Base-by-base conservation (phyloP, 441 rosid species). In the Brassica hybrid region DNA sequence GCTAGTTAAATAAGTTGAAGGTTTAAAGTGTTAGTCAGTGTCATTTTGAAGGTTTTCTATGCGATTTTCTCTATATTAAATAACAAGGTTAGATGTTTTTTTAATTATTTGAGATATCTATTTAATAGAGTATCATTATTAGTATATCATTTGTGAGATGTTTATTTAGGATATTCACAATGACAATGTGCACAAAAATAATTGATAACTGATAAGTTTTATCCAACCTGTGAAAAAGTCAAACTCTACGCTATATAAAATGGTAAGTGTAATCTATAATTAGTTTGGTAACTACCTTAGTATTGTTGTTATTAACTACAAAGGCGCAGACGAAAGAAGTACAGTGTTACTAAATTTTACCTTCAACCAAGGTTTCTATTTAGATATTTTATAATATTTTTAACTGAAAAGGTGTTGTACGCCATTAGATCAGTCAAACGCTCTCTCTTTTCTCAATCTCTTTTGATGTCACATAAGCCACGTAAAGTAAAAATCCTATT, bases 351-450 rank as follows among this genome's bases (percentile, higher is more conserved):
- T 60, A 18, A 59, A 60, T 54, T 54, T 48, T 48, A 12, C 56
- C 5, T 52, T 16, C 54, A 14, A 74, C 72, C 65, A 66, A 25
- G 27, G 72, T 66, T 74, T 74, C 45, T 56, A 25, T 74, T 65
- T 74, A 23, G 58, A 38, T 56, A 65, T 56, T 12, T 56, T 66
- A 25, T 21, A 38, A 11, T 14, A 54, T 7, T 17, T 17, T 16
- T 9, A 57, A 17, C 54, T 56, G 19, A 41, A 57, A 66, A 56
- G 30, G 36, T 60, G 16, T 43, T 65, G 59, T 41, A 66, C 27
- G 59, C 30, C 48, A 54, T 36, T 19, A 73, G 54, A n/a, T 56
- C 17, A 67, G 38, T 60, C 54, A 59, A 68, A 60, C 2, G 23
- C 2, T 62, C 69, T 52, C 5, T 17, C 10, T 7, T 54, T 54